These are phyloP conservation scores for Candida glucosophila DNA, from an alignment of 1,139 yeast species.

Conservation along the genomic window DNA sequence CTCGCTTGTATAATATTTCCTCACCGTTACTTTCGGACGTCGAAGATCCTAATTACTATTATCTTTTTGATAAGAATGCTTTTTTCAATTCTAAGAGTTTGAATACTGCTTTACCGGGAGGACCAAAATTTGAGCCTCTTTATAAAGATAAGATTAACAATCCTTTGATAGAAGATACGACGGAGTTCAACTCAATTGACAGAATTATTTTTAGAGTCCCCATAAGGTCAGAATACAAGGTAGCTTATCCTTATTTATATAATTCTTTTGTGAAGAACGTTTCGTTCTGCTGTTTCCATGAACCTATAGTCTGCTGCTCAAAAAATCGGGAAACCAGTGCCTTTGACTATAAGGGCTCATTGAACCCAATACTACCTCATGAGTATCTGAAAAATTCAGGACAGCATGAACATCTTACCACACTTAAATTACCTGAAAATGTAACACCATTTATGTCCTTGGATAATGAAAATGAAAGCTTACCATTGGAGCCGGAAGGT, in stretches of 20 bases:
- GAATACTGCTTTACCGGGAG: slow-evolving; percentile 84
- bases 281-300: slow-evolving; percentile 50
- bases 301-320: slow-evolving; percentile 45
- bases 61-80: slow-evolving; percentile 67
- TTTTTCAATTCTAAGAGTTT: slow-evolving; percentile 88
- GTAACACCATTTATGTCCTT: slow-evolving; percentile 38
- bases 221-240: slow-evolving; percentile 71
- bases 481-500: slow-evolving; percentile 26
- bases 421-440: slow-evolving; percentile 26
- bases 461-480: slow-evolving; percentile 28
- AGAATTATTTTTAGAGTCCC: slow-evolving; percentile 75
- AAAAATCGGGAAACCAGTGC: slow-evolving; percentile 38
- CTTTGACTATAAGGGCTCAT: slow-evolving; percentile 44
- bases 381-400: slow-evolving; percentile 9
- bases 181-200: slow-evolving; percentile 85
- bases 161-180: slow-evolving; percentile 66
- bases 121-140: slow-evolving; percentile 93
- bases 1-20: slow-evolving; percentile 57
- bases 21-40: slow-evolving; percentile 58
- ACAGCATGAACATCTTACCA: slow-evolving; percentile 11
- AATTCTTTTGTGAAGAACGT: slow-evolving; percentile 72
- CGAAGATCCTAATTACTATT: slow-evolving; percentile 49
- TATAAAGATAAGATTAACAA: slow-evolving; percentile 48
- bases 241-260: slow-evolving; percentile 80
- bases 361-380: slow-evolving; percentile 49